Conservation (phyloP, 2,329 filamentous ascomycete genomes). For the Pseudophaeomoniella oleicola region DNA sequence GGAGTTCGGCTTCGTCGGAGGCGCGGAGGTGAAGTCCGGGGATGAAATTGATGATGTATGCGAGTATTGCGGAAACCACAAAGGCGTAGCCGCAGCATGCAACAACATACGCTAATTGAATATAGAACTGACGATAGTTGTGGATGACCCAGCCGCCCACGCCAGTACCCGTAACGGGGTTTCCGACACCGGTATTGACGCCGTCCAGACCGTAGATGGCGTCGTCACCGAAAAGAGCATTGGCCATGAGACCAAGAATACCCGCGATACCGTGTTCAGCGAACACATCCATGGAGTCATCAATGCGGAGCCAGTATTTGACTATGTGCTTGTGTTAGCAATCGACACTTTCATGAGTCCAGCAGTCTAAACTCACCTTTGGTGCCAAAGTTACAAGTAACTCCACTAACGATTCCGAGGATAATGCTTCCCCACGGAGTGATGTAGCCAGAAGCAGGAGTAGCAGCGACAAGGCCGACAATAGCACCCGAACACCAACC, state of each 20-base stretch:
- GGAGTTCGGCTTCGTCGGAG: slow-evolving; percentile 50
- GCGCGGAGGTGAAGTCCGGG: slow-evolving; percentile 57
- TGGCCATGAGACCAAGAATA: slow-evolving; percentile 65
- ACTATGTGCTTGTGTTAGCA: slow-evolving; percentile 23
- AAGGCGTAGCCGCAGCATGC: slow-evolving; percentile 54
- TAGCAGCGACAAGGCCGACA: slow-evolving; percentile 75
- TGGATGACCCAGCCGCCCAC: slow-evolving; percentile 57
- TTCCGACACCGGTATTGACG: slow-evolving; percentile 32
- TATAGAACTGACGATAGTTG: slow-evolving; percentile 56
- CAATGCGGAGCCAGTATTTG: slow-evolving; percentile 63
- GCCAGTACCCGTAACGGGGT: slow-evolving; percentile 18
- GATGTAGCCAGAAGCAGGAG: slow-evolving; percentile 70
- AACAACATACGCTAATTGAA: slow-evolving; percentile 55
- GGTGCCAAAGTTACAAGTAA: slow-evolving; percentile 71
- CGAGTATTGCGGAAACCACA: slow-evolving; percentile 51
- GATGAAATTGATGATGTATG: slow-evolving; percentile 56
- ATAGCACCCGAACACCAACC: slow-evolving; percentile 87
- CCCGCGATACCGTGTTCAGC: slow-evolving; percentile 79
- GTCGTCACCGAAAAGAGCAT: slow-evolving; percentile 60
- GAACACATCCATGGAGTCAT: slow-evolving; percentile 83
- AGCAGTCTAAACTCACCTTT: slow-evolving; percentile 51
- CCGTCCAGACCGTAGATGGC: slow-evolving; percentile 65
- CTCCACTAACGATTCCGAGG: slow-evolving; percentile 46
- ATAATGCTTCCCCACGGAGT: slow-evolving; percentile 48
- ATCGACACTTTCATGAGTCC: too few relatives aligned